Base-by-base conservation (phyloP, 257 asterid genomes). In the Oldenlandia corymbosa region DNA sequence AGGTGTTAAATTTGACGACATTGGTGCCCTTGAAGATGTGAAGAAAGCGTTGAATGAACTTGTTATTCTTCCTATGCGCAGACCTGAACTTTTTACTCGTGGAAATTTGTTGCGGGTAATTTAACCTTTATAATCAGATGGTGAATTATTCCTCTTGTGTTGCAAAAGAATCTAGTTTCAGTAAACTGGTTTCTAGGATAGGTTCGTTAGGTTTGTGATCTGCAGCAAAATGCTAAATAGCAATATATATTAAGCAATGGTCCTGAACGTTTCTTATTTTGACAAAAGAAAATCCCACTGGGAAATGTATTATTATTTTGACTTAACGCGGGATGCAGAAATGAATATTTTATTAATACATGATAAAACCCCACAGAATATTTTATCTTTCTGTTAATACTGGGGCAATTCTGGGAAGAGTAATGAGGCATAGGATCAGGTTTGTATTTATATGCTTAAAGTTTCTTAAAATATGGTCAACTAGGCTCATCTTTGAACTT, bases 11-110 rank as follows among this genome's bases (percentile, higher is more conserved):
- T 93, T 93, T 70, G 92, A 87, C 71, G 97, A 93, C 71, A 85
- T 93, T 71, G 99, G 99, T 77, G 99, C 99, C 58, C 95, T 93
- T 71, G 99, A 93, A 76, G 97, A 85, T 24, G 96, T 87, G 72
- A 93, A 93, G 69, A 88, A 79, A 76, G 90, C 97, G 8, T 73
- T 93, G 48, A 85, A 90, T 70, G 99, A 93, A 63, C 99, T 93
- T 71, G 99, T 90, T 36, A 90, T 93, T 75, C 95, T 93, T 67
- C 99, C 99, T 11, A 90, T 93, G 99, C 80, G 71, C 71, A 85
- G 97, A 81, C 99, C 99, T 27, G 99, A 90, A 84, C 96, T 93
- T 71, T 93, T 93, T 82, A 63, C 97, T 43, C 84, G 67, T 72
- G 99, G 99, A 69, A 93, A 93, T 82, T 84, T 93, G 84, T 75